Base-by-base conservation (phyloP, 257 asterid genomes). In the Nicotiana tomentosiformis region DNA sequence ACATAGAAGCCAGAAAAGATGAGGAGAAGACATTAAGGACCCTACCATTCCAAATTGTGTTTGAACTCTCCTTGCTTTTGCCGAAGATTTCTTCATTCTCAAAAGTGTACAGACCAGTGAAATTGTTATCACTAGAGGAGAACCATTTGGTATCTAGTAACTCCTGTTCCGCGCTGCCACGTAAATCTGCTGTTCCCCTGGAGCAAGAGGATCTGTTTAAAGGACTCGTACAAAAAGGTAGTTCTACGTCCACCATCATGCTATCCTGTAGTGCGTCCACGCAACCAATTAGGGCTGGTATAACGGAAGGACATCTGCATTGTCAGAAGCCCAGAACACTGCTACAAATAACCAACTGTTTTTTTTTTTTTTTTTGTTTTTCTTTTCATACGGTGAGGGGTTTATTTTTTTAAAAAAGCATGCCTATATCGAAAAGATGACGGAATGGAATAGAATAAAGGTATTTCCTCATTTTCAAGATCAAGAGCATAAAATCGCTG, bases 21-120 rank as follows among this genome's bases (percentile, higher is more conserved):
- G 35, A 14, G 62, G 62, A 6, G 7, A 74, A 49, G 51, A 74
- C 62, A 74, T 49, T 74, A 49, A 23, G 62, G 62, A 49, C 14
- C 80, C 79, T 74, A 74, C 80, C 80, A 74, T 49, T 74, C 62
- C 58, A 49, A 49, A 49, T 26, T 74, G 43, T 74, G 51, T 49
- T 15, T 74, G 80, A 46, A 49, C 23, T 74, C 60, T 29, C 80
- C 80, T 74, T 74, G 62, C 58, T 74, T 74, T 26, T 74, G 62
- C 61, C 26, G 15, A 74, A 74, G 80, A 74, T 49, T 8, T 74
- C 80, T 14, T 74, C 80, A 23, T 49, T 15, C 62, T 74, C 80
- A 74, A 51, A 74, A 49, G 80, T 26, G 43, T 49, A 26, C 80
- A 49, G 62, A 74, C 16, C 32, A 74, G 39, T 49, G 43, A 74